Conservation (phyloP, 768 basidiomycete genomes). For the Podaxis sp. region DNA sequence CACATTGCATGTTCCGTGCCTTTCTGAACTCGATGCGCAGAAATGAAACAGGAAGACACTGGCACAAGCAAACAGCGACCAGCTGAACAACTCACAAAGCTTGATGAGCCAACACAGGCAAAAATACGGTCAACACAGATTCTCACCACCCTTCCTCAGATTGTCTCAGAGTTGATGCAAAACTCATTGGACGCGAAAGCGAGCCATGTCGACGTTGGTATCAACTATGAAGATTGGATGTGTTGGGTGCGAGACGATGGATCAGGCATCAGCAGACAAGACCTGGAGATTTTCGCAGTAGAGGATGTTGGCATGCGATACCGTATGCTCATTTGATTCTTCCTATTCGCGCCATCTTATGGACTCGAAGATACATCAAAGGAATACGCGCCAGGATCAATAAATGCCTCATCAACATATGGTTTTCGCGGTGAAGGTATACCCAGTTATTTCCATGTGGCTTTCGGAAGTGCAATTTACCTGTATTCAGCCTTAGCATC, state of each 20-base stretch:
- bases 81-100: slow-evolving; percentile 30
- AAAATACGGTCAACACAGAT: slow-evolving; percentile 81
- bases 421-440: slow-evolving; percentile 94
- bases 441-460: neutral
- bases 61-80: too few species aligned
- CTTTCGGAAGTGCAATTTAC: neutral
- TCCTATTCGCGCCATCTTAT: neutral
- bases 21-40: neutral
- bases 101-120: slow-evolving; percentile 60
- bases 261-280: slow-evolving; percentile 60
- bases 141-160: slow-evolving; percentile 73
- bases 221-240: slow-evolving; percentile 75
- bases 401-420: slow-evolving; percentile 60
- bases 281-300: slow-evolving; percentile 49
- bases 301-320: slow-evolving; percentile 57
- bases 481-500: slow-evolving; percentile 74
- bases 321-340: slow-evolving; percentile 43
- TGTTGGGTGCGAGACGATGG: slow-evolving; percentile 90
- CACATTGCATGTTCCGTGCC: neutral
- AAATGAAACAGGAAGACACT: neutral
- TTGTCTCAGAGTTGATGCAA: slow-evolving; percentile 83
- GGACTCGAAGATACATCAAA: slow-evolving; percentile 64
- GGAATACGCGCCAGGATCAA: slow-evolving; percentile 44
- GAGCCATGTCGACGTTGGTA: slow-evolving; percentile 59
- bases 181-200: slow-evolving; percentile 86